A percentile compares a stretch with the other conserved stretches of the same genome.
These are phyloP conservation scores for Myriosclerotinia duriaeana DNA, from an alignment of 2,329 filamentous ascomycete species.

Conservation along the genomic window DNA sequence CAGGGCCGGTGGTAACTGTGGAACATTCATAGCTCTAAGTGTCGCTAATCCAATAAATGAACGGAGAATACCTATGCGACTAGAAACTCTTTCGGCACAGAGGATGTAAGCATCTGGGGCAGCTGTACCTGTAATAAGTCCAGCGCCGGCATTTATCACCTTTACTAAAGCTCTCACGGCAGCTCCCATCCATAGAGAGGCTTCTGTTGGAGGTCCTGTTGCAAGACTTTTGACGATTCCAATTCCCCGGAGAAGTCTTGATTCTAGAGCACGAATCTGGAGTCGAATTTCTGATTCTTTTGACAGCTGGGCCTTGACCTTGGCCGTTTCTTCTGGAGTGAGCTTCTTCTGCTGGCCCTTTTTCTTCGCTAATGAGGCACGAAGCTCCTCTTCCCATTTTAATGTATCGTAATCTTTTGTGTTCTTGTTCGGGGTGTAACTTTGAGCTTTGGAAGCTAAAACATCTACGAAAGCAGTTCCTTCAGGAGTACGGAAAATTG, in stretches of 20 bases:
- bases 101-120: constrained; percentile 77
- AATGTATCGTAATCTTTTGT: constrained; percentile 92
- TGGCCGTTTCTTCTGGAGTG: constrained; percentile 81
- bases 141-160: constrained; percentile 76
- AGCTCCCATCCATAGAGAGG: constrained; percentile 81
- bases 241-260: constrained; percentile 75
- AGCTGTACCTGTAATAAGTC: constrained; percentile 75
- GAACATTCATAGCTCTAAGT: constrained; percentile 73
- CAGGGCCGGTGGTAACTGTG: constrained; percentile 68
- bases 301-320: constrained; percentile 84
- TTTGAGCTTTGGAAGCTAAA: constrained; percentile 75
- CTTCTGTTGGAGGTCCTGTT: constrained; percentile 84
- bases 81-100: constrained; percentile 72
- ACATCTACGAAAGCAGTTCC: constrained; percentile 89
- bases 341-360: constrained; percentile 90
- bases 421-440: constrained; percentile 75
- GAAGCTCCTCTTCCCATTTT: constrained; percentile 95
- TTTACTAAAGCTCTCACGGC: constrained; percentile 72
- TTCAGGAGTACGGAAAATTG: constrained; percentile 88
- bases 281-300: constrained; percentile 81
- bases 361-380: constrained; percentile 85
- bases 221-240: constrained; percentile 82
- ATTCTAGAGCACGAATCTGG: constrained; percentile 67
- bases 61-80: constrained; percentile 71
- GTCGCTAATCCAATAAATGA: constrained; percentile 87